Percentiles rank a stretch among this genome's conserved stretches.
These are phyloP conservation scores for Ilyonectria robusta DNA, from an alignment of 2,329 filamentous ascomycete genomes.

Conservation along the genomic window DNA sequence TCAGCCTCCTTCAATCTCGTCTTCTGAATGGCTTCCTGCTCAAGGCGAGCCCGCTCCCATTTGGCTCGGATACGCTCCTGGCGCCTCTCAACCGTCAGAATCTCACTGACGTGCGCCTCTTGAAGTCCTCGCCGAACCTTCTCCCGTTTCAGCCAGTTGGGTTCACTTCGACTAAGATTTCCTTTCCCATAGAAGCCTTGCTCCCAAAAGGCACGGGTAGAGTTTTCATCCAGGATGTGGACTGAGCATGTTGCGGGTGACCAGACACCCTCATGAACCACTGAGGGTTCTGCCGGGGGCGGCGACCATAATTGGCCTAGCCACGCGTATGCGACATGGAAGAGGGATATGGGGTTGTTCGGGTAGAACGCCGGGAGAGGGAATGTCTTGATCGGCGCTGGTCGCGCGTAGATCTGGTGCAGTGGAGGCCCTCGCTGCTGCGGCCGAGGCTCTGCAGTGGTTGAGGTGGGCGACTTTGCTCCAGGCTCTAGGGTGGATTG, in stretches of 20 bases:
- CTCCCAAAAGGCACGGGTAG: constrained; percentile 90
- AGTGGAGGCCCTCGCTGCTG: constrained; percentile 61
- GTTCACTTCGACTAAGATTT: constrained; percentile 92
- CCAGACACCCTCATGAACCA: constrained; percentile 81
- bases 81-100: constrained; percentile 81
- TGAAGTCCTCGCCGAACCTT: constrained; percentile 78
- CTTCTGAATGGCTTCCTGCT: constrained; percentile 86
- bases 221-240: constrained; percentile 82
- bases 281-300: constrained; percentile 74
- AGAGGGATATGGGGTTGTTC: constrained; percentile 89
- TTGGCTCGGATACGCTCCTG: constrained; percentile 88
- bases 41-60: constrained; percentile 89
- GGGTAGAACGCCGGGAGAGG: constrained; percentile 91
- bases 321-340: constrained; percentile 85
- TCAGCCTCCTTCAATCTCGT: constrained; percentile 67
- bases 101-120: constrained; percentile 81
- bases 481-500: constrained; percentile 40
- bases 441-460: constrained; percentile 37
- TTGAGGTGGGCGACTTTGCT: constrained; percentile 39
- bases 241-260: constrained; percentile 86
- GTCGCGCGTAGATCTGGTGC: constrained; percentile 84
- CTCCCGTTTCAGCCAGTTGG: constrained; percentile 90
- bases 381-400: constrained; percentile 84
- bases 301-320: constrained; percentile 79
- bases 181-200: constrained; percentile 98